Conservation (phyloP, 2,329 filamentous ascomycete species). For the Aureobasidium subglaciale region DNA sequence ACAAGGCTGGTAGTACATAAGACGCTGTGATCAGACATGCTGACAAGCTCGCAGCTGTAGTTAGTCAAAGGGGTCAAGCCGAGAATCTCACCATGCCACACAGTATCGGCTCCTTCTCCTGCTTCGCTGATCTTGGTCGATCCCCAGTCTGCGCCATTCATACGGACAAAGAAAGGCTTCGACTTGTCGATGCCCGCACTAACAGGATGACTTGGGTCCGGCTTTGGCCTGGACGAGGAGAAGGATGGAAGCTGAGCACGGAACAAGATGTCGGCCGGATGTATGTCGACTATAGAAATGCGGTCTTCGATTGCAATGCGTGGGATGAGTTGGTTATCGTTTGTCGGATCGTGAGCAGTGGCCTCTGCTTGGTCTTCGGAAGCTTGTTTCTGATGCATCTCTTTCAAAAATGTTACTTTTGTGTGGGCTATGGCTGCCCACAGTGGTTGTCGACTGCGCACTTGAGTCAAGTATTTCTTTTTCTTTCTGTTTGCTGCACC, state of each 20-base stretch:
- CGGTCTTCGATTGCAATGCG: conserved; percentile 46
- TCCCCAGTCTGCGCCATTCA: conserved; percentile 75
- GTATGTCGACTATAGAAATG: conserved; percentile 76
- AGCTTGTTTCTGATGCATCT: conserved; percentile 64
- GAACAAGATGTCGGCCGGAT: conserved; percentile 70
- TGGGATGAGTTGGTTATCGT: neutral
- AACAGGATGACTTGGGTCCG: conserved; percentile 33
- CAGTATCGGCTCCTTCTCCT: conserved; percentile 37
- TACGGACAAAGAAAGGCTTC: conserved; percentile 71
- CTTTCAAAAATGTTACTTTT: conserved; percentile 93
- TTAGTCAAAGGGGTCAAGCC: conserved; percentile 65
- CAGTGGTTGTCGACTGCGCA: conserved; percentile 81
- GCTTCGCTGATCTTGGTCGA: conserved; percentile 59
- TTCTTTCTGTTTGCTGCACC: conserved; percentile 67
- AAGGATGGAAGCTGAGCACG: conserved; percentile 30
- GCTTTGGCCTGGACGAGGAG: conserved; percentile 22
- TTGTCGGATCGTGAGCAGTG: conserved; percentile 44
- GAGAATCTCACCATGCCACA: conserved; percentile 63
- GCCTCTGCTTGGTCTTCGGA: conserved; percentile 66
- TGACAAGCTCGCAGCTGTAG: conserved; percentile 72
- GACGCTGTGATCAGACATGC: conserved; percentile 56
- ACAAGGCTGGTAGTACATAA: conserved; percentile 67
- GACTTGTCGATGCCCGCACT: conserved; percentile 52
- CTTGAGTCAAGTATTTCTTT: conserved; percentile 84
- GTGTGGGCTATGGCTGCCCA: conserved; percentile 94